phyloP scores from a whole-genome alignment of 768 basidiomycete species.

The Amanita subjunquillea region DNA sequence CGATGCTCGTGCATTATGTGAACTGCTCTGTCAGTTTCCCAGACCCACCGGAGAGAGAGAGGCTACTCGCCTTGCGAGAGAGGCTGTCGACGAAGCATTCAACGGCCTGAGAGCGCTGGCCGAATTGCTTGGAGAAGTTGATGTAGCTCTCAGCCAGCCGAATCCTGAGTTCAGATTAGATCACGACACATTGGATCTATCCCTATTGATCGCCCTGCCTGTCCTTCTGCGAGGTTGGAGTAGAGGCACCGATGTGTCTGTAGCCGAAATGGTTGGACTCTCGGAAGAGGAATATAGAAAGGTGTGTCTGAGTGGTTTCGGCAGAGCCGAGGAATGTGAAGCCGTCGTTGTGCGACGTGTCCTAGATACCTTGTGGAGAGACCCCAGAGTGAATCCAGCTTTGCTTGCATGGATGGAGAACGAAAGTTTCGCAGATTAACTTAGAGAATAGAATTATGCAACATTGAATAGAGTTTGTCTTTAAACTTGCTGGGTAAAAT shows the following conservation, averaged over 20 bases:
- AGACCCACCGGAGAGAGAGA: slow-evolving; percentile 43
- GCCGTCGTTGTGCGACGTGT: slow-evolving; percentile 46
- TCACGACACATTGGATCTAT: slow-evolving; percentile 49
- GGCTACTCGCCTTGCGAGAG: slow-evolving; percentile 48
- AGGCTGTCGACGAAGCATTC: slow-evolving; percentile 76
- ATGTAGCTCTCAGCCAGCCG: slow-evolving; percentile 15
- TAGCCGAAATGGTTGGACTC: slow-evolving; percentile 47
- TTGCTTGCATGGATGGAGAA: slow-evolving; percentile 42
- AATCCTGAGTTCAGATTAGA: slow-evolving; percentile 31
- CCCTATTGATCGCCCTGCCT: slow-evolving; percentile 66
- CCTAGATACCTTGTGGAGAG: slow-evolving; percentile 34
- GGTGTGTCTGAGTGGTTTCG: slow-evolving; percentile 65
- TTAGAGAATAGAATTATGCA: slow-evolving; percentile 4
- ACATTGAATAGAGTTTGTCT: background rate
- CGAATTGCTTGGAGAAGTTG: slow-evolving; percentile 41
- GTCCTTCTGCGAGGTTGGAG: slow-evolving; percentile 46
- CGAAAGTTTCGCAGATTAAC: slow-evolving; percentile 24
- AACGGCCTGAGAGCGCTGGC: slow-evolving; percentile 49
- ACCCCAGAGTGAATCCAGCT: slow-evolving; percentile 19
- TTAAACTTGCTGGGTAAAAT: background rate
- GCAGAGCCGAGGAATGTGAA: slow-evolving; percentile 68
- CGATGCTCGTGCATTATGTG: slow-evolving; percentile 55
- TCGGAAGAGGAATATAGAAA: slow-evolving; percentile 55
- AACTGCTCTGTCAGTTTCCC: slow-evolving; percentile 51
- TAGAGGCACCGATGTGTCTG: slow-evolving; percentile 23